These are phyloP conservation scores for Exophiala alcalophila DNA, from an alignment of 2,329 filamentous ascomycete genomes.

Conservation along the genomic window DNA sequence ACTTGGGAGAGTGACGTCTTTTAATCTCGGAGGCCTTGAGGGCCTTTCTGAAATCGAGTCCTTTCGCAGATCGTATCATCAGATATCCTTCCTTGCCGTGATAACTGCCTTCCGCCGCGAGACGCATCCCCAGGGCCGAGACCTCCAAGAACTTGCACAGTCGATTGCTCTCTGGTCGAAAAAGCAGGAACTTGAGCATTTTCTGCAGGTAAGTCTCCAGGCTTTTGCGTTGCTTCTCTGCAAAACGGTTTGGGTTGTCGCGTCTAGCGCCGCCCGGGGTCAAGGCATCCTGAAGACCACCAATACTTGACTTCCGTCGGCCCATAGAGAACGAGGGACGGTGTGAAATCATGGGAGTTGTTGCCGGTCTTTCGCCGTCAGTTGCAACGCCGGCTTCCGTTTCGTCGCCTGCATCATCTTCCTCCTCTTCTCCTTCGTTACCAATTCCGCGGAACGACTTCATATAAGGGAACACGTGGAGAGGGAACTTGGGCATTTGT, in stretches of 20 bases:
- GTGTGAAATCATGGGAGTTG: conserved; percentile 50
- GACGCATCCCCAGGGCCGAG: conserved; percentile 85
- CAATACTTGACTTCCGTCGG: conserved; percentile 57
- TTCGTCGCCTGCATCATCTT: conserved; percentile 48
- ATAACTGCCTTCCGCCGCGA: conserved; percentile 93
- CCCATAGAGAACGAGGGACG: conserved; percentile 56
- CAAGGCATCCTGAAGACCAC: conserved; percentile 40
- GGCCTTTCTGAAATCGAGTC: conserved; percentile 78
- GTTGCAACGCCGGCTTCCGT: conserved; percentile 63
- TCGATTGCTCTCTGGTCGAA: conserved; percentile 90
- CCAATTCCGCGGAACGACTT: conserved; percentile 75
- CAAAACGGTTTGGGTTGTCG: conserved; percentile 40
- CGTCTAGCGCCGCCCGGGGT: conserved; percentile 40
- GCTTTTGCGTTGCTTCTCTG: conserved; percentile 60
- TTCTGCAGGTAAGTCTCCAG: conserved; percentile 88
- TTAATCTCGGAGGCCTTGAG: conserved; percentile 65
- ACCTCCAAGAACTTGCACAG: conserved; percentile 94
- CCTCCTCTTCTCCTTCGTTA: conserved; percentile 73
- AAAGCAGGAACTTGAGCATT: conserved; percentile 95
- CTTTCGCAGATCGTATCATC: conserved; percentile 87
- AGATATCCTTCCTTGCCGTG: conserved; percentile 96
- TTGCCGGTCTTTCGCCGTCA: conserved; percentile 62
- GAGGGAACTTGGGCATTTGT: conserved; percentile 86
- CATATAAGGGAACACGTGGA: conserved; percentile 84
- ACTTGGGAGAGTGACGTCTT: conserved; percentile 82